Evolutionary conservation across 2,329 filamentous ascomycete genomes (phyloP), one percentile per base, ranked within the genome.

Genomic region (Stemphylium beticola): DNA sequence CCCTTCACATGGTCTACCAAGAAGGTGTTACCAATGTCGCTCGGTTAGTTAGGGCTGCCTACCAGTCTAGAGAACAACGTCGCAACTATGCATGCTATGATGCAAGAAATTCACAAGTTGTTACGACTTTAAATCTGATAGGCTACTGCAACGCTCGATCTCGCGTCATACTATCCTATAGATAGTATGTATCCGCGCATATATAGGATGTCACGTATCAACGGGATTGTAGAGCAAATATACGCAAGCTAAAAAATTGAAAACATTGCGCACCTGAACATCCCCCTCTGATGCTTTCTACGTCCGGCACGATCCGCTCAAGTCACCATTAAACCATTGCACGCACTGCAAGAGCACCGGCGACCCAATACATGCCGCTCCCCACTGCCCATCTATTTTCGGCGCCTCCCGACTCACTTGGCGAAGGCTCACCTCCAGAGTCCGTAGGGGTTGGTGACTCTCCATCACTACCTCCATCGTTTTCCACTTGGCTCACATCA

Each of bases 401-500:
- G 20, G 46, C 53, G 14, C 22, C 39, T 20, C 36, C 45, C 3
- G 43, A 42, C 29, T 26, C 43, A 14, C 42, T 57, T n/a, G 61
- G 51, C 17, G 46, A 37, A 7, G 61, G 55, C 4, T 43, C 42
- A 22, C 42, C 49, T 34, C 46, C 58, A 32, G 60, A 48, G n/a
- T 22, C 52, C 6, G 57, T 58, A 10, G 48, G 42, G 18, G 38
- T 58, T 14, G 62, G 53, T 33, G 50, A 45, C 24, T 60, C 41
- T 36, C 61, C 59, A 45, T 53, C 51, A 38, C 49, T 49, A 24
- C 60, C 42, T 43, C 61, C 58, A 48, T 55, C 64, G 12, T 42
- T 56, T 17, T 60, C 58, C 9, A 44, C 60, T 29, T 58, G 42
- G 26, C 55, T 59, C 17, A 71, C 67, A 37, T 64, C 62, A 32